A percentile compares a stretch with the other conserved stretches of the same genome.
These are phyloP conservation scores for Chaetomiaceae sp. DNA, from an alignment of 2,329 filamentous ascomycete species.

Conservation along the genomic window DNA sequence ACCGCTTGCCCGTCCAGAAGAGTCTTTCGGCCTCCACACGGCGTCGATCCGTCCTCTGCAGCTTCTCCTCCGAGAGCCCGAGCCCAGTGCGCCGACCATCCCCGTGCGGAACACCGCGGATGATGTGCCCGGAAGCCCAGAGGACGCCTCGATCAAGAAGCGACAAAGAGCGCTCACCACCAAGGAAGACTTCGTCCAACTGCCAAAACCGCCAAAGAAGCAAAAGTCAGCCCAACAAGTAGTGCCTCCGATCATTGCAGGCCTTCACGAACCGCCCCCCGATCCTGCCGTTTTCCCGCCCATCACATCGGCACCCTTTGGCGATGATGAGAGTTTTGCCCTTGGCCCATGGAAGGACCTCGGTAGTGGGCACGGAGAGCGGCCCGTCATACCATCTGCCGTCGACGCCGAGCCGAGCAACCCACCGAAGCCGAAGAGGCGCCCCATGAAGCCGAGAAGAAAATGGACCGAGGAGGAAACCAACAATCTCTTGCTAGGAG, in stretches of 20 bases:
- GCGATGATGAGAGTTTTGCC: constrained; percentile 39
- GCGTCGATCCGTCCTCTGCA: constrained; percentile 35
- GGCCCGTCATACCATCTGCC: constrained; percentile 18
- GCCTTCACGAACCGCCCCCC: constrained; percentile 57
- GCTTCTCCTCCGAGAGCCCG: constrained; percentile 35
- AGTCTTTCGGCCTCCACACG: constrained; percentile 15
- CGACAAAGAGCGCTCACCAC: constrained; percentile 42
- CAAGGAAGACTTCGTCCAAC: constrained; percentile 59
- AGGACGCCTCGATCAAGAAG: constrained; percentile 51
- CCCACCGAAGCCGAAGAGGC: constrained; percentile 43
- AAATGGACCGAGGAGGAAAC: constrained; percentile 65
- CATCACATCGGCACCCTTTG: constrained; percentile 54
- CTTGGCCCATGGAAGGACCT: constrained; percentile 42
- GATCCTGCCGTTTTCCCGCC: constrained; percentile 59
- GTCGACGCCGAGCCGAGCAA: constrained; percentile 25
- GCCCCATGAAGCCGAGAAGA: constrained; percentile 52
- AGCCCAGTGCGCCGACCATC: constrained; percentile 37
- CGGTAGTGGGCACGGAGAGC: constrained; percentile 31
- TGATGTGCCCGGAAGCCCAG: constrained; percentile 38
- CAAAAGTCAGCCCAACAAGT: constrained; percentile 54
- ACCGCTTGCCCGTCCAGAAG: constrained; percentile 16
- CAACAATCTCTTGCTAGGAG: constrained; percentile 55
- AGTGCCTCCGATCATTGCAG: constrained; percentile 61
- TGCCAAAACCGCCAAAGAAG: constrained; percentile 61
- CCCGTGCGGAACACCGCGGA: constrained; percentile 44